Percentiles rank a stretch among this genome's conserved stretches.
These are phyloP conservation scores for Zea mays DNA, from an alignment of 176 grass and related monocot genomes.

Conservation along the genomic window DNA sequence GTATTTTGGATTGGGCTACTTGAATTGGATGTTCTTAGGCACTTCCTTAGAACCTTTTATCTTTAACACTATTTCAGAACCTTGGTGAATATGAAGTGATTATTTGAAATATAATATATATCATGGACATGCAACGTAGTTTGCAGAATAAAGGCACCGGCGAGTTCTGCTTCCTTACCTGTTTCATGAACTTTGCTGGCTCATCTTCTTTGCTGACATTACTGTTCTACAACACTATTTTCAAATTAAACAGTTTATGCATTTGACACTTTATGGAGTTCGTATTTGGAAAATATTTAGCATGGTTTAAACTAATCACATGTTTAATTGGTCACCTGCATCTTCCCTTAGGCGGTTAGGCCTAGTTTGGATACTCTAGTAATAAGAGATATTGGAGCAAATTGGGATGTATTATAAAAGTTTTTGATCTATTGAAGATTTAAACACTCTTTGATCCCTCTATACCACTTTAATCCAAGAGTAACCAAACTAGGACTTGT, in stretches of 20 bases:
- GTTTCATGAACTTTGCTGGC: slow-evolving; percentile 91
- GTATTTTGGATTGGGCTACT: slow-evolving; percentile 4
- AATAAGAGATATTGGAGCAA: no score
- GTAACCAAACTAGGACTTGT: no score
- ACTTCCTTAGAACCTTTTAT: slow-evolving; percentile 15
- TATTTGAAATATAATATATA: slow-evolving; percentile 30
- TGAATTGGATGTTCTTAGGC: neutral
- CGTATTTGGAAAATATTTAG: slow-evolving; percentile 8
- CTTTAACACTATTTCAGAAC: neutral
- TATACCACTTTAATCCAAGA: no score
- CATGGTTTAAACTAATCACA: slow-evolving; percentile 9
- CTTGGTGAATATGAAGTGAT: slow-evolving; percentile 17
- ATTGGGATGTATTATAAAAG: no score
- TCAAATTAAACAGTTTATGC: neutral
- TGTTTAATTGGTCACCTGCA: neutral
- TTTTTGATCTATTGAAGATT: no score
- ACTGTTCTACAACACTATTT: neutral
- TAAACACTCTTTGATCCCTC: no score
- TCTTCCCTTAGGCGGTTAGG: neutral
- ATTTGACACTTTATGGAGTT: slow-evolving; percentile 3
- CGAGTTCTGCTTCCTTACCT: slow-evolving; percentile 86
- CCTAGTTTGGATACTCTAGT: no score
- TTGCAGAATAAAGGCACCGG: slow-evolving; percentile 95
- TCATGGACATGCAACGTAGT: slow-evolving; percentile 16
- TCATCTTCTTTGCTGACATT: slow-evolving; percentile 17